Conservation (phyloP, 805 yeast species). For the Kazachstania martiniae region DNA sequence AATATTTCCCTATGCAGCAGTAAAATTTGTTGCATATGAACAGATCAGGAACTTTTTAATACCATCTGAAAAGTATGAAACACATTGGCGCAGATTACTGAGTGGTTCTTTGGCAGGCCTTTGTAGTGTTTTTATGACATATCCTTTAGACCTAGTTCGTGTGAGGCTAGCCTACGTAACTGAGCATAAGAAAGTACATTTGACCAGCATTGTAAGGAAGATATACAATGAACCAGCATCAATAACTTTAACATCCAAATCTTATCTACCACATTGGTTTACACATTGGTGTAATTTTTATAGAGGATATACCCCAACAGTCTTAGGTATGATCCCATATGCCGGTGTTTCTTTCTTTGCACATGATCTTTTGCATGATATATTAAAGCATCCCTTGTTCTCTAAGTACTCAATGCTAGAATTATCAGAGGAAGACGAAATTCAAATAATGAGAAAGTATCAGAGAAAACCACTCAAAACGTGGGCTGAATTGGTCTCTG, state of each 20-base stretch:
- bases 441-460: slow-evolving; percentile 8
- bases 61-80: slow-evolving; percentile 64
- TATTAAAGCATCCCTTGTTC: slow-evolving; percentile 53
- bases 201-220: slow-evolving; percentile 19
- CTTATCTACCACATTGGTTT: slow-evolving; percentile 29
- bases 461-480: slow-evolving; percentile 59
- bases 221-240: slow-evolving; percentile 26
- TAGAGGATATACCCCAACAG: slow-evolving; percentile 89
- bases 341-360: slow-evolving; percentile 96
- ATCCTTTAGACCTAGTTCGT: slow-evolving; percentile 83
- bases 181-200: slow-evolving; percentile 22
- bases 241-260: slow-evolving; percentile 23
- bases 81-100: slow-evolving; percentile 65
- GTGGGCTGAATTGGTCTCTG: slow-evolving; percentile 90
- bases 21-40: slow-evolving; percentile 92
- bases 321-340: slow-evolving; percentile 92
- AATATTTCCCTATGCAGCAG: slow-evolving; percentile 94
- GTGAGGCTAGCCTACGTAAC: slow-evolving; percentile 91
- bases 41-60: slow-evolving; percentile 75
- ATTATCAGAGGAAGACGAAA: slow-evolving; percentile 15
- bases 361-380: slow-evolving; percentile 83
- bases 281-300: slow-evolving; percentile 56
- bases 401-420: slow-evolving; percentile 39
- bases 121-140: slow-evolving; percentile 75
- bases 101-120: slow-evolving; percentile 91